Conservation (phyloP, 306 rosid genomes). For the Casuarina glauca region DNA sequence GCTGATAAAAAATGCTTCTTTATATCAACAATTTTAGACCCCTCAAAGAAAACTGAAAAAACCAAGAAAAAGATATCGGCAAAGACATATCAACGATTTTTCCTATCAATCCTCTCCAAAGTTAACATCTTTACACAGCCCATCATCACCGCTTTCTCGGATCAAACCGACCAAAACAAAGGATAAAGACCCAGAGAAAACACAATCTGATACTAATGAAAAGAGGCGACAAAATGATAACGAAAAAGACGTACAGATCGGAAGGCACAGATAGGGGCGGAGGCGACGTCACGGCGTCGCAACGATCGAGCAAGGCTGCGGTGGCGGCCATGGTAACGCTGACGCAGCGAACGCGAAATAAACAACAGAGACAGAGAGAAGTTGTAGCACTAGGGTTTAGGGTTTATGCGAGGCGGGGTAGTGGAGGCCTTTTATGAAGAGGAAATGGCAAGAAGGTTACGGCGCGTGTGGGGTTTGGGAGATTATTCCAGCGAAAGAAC, state of each 20-base stretch:
- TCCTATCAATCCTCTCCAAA: background rate
- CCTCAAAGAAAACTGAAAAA: background rate
- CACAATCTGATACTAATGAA: background rate
- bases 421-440: conserved; percentile 3
- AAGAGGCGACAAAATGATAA: background rate
- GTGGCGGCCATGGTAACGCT: conserved; percentile 49
- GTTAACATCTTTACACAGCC: background rate
- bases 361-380: background rate
- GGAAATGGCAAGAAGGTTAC: background rate
- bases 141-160: background rate
- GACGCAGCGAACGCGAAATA: background rate
- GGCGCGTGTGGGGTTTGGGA: background rate
- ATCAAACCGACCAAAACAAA: background rate
- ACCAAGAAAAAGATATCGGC: background rate
- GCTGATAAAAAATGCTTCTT: background rate
- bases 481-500: conserved; percentile 40
- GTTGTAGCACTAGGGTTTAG: conserved; percentile 23
- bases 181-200: background rate
- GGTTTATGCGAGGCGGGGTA: conserved; percentile 22
- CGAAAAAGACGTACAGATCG: conserved; percentile 56
- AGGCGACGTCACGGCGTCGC: conserved; percentile 51
- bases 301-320: conserved; percentile 53
- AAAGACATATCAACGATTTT: too few relatives aligned
- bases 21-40: background rate
- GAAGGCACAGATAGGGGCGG: conserved; percentile 50